Evolutionary conservation across 495 filamentous ascomycete species (phyloP), one percentile per base, ranked within the genome.

Genomic region (Schizothecium vesticola): DNA sequence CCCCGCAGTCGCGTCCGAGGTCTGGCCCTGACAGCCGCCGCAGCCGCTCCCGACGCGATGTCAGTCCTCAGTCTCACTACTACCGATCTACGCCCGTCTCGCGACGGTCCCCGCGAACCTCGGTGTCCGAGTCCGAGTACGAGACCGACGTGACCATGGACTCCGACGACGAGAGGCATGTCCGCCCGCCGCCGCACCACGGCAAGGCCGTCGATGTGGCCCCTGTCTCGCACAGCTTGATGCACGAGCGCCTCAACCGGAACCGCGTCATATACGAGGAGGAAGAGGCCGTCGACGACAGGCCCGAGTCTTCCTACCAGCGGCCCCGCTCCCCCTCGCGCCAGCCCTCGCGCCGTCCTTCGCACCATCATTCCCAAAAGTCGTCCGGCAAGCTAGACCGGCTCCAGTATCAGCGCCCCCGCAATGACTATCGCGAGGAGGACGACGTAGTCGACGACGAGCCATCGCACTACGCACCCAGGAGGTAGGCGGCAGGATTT

Each of bases 41-140:
- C 63, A 79, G 66, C 70, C 70, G 71, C 5, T 75, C 78, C n/a
- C 71, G 75, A 57, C 75, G 74, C 24, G 75, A 79, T 36, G 65
- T 70, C 28, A 83, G 79, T 21, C 78, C 81, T n/a, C 77, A 73
- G 13, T 80, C 80, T 12, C 78, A 75, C 58, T 69, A 69, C 24
- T 78, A 81, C 61, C 77, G 78, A 13, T 82, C 78, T 12, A 78
- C 76, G 56, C 80, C 76, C 26, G 80, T 74, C 19, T 83, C 79
- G 58, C 78, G 72, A 58, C 75, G 74, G 58, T 79, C 78, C 3
- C 75, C 76, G 31, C 76, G 71, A 64, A 77, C 76, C 60, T 80
- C 80, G 3, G 73, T 75, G n/a, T 75, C 73, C 61, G 78, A 80
- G 43, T 76, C 79, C 8, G 80, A 82, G 31, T 66, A 74, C 67